These are phyloP conservation scores for Firmiana major DNA, from an alignment of 345 rosid genomes.

Conservation along the genomic window DNA sequence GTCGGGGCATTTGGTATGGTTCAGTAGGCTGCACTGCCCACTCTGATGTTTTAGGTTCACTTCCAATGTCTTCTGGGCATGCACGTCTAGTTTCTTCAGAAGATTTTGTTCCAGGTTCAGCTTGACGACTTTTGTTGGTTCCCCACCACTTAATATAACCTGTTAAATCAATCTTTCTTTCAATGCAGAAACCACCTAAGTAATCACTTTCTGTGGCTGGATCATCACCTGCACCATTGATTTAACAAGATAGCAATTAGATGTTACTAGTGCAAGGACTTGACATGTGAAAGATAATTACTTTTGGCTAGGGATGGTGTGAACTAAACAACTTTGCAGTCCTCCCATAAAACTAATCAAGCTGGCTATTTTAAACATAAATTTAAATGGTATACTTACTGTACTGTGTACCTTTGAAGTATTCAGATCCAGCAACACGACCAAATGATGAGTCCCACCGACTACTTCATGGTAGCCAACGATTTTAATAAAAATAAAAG, in stretches of 20 bases:
- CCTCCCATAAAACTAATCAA: background rate
- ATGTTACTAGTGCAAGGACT: background rate
- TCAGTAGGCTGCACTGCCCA: conserved; percentile 63
- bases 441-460: conserved; percentile 83
- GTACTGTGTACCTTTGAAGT: conserved; percentile 60
- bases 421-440: conserved; percentile 78
- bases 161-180: conserved; percentile 85
- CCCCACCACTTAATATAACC: conserved; percentile 95
- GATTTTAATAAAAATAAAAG: background rate
- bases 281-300: background rate
- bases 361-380: background rate
- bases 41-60: conserved; percentile 77
- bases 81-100: conserved; percentile 57
- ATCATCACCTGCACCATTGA: conserved; percentile 62
- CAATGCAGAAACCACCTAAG: conserved; percentile 65
- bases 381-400: conserved; percentile 33
- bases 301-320: background rate
- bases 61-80: conserved; percentile 52
- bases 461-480: conserved; percentile 34
- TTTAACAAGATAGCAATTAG: conserved; percentile 16
- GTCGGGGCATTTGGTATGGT: conserved; percentile 83
- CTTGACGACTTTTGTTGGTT: conserved; percentile 60
- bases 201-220: conserved; percentile 67
- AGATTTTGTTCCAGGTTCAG: conserved; percentile 57
- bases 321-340: background rate